These are phyloP conservation scores for Jaenimonas drosophilae DNA, from an alignment of 208 protist species.

Conservation along the genomic window DNA sequence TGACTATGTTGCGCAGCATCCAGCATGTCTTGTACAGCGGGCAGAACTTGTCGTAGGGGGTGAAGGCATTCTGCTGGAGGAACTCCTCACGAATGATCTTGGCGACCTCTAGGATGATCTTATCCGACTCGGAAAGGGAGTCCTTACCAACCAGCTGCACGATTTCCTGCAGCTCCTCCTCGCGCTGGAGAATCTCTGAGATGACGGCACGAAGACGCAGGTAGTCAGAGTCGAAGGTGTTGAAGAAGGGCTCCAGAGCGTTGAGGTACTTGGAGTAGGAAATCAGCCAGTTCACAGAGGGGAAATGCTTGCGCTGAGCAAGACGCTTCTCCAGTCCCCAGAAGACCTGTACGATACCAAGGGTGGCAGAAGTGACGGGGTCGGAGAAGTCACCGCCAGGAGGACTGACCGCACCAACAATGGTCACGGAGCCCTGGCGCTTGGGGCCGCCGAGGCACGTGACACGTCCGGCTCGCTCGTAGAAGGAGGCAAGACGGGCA, in stretches of 20 bases:
- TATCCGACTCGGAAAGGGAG: constrained; percentile 99
- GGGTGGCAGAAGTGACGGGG: constrained; percentile 98
- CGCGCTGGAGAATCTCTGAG: constrained; percentile 97
- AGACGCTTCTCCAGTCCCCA: constrained; percentile 99
- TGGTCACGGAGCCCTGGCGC: constrained; percentile 97
- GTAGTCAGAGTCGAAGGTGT: constrained; percentile 95
- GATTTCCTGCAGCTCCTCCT: constrained; percentile 99
- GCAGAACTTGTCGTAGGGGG: constrained; percentile 96
- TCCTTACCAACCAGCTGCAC: constrained; percentile 99
- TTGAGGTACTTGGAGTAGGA: constrained; percentile 99
- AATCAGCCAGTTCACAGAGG: constrained; percentile 99
- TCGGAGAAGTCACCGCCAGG: constrained; percentile 99
- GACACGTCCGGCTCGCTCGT: constrained; percentile 96
- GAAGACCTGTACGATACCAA: constrained; percentile 99
- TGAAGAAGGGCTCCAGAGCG: constrained; percentile 97
- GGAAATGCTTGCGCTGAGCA: constrained; percentile 99
- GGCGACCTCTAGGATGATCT: constrained; percentile 99
- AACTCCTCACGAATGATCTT: constrained; percentile 99
- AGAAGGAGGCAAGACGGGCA: constrained; percentile 99
- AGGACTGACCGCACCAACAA: constrained; percentile 99
- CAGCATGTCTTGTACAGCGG: constrained; percentile 98
- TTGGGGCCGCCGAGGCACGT: constrained; percentile 94
- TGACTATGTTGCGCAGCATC: constrained; percentile 97
- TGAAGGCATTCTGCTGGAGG: constrained; percentile 99
- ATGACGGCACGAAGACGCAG: constrained; percentile 88